Evolutionary conservation across 306 rosid genomes (phyloP).

Genomic region (Inga laurina): DNA sequence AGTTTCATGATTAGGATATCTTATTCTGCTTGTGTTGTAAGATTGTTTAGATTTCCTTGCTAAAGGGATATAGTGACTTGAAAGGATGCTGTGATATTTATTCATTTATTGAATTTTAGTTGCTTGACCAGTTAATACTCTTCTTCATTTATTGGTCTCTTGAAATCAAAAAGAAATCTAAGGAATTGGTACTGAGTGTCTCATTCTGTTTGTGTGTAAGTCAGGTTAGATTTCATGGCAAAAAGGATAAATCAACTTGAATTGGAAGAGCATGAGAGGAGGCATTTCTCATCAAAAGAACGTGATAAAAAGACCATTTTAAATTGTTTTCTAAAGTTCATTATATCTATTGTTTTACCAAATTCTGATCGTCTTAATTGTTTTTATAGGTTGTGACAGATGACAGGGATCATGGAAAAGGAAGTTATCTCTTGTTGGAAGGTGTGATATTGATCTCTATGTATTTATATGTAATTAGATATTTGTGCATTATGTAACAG

Average conservation of each 20-base stretch:
- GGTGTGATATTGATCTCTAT: slow-evolving; percentile 45
- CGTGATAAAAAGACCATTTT: slow-evolving; percentile 43
- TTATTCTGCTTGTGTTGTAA: neutral
- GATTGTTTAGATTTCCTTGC: neutral
- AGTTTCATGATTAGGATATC: neutral
- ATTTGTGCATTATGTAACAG: neutral
- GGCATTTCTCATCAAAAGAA: slow-evolving; percentile 87
- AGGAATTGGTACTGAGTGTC: neutral
- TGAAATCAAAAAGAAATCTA: neutral
- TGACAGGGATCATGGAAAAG: slow-evolving; percentile 86
- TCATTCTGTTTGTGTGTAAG: neutral
- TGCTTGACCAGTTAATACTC: neutral
- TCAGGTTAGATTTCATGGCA: neutral
- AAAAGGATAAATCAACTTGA: slow-evolving; percentile 1
- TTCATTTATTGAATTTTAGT: neutral
- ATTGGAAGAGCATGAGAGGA: slow-evolving; percentile 86
- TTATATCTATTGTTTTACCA: neutral
- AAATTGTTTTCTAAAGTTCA: neutral
- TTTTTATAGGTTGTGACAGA: slow-evolving; percentile 52
- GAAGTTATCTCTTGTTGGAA: slow-evolving; percentile 73
- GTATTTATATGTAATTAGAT: neutral
- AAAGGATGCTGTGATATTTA: neutral
- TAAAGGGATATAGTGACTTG: neutral
- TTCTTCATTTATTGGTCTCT: neutral
- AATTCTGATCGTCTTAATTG: slow-evolving; percentile 27